Evolutionary conservation across 768 basidiomycete species (phyloP), one percentile per base, ranked within the genome.

Genomic region (Boletus speciosus): DNA sequence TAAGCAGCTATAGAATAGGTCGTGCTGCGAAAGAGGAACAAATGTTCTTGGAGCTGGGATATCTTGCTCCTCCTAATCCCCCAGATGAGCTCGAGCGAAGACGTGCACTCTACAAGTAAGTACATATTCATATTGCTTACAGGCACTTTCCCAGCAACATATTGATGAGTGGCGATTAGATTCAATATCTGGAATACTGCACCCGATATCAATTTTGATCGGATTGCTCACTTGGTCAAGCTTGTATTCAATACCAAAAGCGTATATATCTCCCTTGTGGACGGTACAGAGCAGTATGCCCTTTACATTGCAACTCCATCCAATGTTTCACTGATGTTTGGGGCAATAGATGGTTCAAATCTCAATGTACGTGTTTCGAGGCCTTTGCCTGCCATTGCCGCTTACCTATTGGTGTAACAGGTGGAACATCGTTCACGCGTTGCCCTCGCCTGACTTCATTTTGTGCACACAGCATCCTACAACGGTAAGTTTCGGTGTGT

Each of bases 101-200:
- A 35, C 77, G 90, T 43, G 94, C 94, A 7, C 70, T 98, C 61
- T 90, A 95, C 73, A 90, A 88, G 86, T 90, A 62, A 64, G 82
- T 27, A 11, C 23, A 25, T 9, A 4, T 39, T 41, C 23, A 25
- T 9, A 4, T 39, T 41, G n/a, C 39, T 12, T 31, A 23, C 34
- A 8, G n/a, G 21, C 37, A 47, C 21, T 44, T 9, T 45, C 41
- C 31, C 34, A 14, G 23, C 21, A 49, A 27, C 31, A 44, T 31
- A 31, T 49, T 55, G 21, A 61, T 48, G 34, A 45, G 15, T 29
- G n/a, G n/a, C 14, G 11, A 52, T 29, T 57, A 90, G 91, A 59
- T 95, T 92, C 74, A 93, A 93, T 61, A 88, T 97, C 46, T 86
- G 92, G 81, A 83, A 90, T 58, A 94, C 93, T 0, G 84, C 85